Conservation (phyloP, 306 rosid species). For the Parietaria judaica region DNA sequence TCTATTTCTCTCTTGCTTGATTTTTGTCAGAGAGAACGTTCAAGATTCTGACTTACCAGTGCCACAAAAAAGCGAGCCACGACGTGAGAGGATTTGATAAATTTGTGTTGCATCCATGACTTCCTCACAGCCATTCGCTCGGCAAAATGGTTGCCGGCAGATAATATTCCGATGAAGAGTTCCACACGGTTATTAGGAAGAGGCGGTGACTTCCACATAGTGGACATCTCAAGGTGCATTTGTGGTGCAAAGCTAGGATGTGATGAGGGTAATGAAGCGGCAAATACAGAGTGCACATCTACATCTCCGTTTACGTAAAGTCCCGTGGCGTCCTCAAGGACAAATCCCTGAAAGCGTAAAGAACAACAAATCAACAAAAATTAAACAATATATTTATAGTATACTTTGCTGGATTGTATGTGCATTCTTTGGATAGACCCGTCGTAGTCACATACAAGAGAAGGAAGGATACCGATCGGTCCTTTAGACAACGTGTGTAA, state of each 20-base stretch:
- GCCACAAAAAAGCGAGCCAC: conserved; percentile 91
- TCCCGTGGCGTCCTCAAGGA: conserved; percentile 96
- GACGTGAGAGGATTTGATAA: conserved; percentile 60
- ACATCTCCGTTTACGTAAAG: conserved; percentile 70
- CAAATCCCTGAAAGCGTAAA: conserved; percentile 85
- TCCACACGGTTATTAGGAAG: conserved; percentile 37
- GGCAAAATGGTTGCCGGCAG: conserved; percentile 95
- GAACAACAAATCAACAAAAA: background rate
- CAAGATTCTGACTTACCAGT: conserved; percentile 46
- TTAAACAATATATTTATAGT: too few relatives aligned
- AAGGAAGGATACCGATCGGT: too few relatives aligned
- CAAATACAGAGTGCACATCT: conserved; percentile 71
- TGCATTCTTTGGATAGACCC: too few relatives aligned
- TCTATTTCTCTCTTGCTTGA: too few relatives aligned
- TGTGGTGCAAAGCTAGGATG: conserved; percentile 90
- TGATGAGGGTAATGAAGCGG: conserved; percentile 77
- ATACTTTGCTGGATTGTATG: too few relatives aligned
- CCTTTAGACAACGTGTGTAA: too few relatives aligned
- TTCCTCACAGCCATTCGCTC: conserved; percentile 97
- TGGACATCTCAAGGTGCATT: conserved; percentile 68
- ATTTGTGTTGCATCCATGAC: conserved; percentile 91
- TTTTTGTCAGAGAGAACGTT: conserved; percentile 14
- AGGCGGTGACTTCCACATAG: conserved; percentile 73
- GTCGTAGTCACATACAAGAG: too few relatives aligned
- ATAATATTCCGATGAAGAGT: conserved; percentile 85